phyloP scores from a whole-genome alignment of 2,329 filamentous ascomycete species.

The Ascocoryne sarcoides region DNA sequence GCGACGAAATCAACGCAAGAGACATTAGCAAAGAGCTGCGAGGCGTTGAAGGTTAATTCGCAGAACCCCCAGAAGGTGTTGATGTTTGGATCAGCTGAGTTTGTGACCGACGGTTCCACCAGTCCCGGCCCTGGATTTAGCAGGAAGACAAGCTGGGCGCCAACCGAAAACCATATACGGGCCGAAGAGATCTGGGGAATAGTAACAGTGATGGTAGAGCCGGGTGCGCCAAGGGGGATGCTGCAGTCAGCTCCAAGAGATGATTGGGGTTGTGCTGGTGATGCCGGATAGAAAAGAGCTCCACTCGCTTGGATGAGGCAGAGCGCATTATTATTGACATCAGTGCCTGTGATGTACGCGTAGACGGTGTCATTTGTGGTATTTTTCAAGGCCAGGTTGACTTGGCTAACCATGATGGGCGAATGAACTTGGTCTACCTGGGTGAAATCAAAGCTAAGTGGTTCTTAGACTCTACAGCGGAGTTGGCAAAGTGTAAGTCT shows the following conservation, averaged over 20 bases:
- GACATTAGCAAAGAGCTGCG: conserved; percentile 58
- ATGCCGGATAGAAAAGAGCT: conserved; percentile 48
- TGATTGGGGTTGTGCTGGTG: conserved; percentile 41
- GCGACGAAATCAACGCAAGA: conserved; percentile 65
- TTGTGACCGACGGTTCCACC: conserved; percentile 66
- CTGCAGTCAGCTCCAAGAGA: conserved; percentile 48
- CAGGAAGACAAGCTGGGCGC: conserved; percentile 51
- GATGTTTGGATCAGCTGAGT: conserved; percentile 53
- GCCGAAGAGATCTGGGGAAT: conserved; percentile 62
- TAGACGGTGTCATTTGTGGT: conserved; percentile 35
- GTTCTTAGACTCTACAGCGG: too few species aligned
- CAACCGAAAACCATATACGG: conserved; percentile 61
- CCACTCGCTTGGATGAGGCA: conserved; percentile 59
- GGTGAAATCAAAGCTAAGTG: too few species aligned
- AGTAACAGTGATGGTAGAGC: conserved; percentile 48
- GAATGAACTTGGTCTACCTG: too few species aligned
- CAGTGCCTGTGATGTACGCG: conserved; percentile 61
- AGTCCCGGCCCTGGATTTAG: conserved; percentile 59
- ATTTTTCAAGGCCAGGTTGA: not conserved
- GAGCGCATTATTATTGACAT: conserved; percentile 48
- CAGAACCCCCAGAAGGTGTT: conserved; percentile 54
- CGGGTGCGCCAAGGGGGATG: conserved; percentile 54
- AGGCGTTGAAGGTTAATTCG: conserved; percentile 57
- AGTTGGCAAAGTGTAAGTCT: too few species aligned
- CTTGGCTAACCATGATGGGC: not conserved